phyloP scores from a whole-genome alignment of 768 basidiomycete genomes.

The Chalciporus sphaerocephalus region DNA sequence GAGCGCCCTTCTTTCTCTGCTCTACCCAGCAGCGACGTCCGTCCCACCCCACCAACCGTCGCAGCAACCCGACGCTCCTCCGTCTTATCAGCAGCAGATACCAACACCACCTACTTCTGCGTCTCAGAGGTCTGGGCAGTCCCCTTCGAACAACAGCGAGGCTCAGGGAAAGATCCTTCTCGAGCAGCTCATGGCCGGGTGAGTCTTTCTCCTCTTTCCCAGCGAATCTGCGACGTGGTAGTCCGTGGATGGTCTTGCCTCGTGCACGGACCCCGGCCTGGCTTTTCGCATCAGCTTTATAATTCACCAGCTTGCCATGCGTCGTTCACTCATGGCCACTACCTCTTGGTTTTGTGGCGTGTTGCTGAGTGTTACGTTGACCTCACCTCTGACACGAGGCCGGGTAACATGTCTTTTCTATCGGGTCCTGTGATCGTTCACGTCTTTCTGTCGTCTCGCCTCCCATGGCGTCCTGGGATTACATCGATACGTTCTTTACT shows the following conservation, averaged over 20 bases:
- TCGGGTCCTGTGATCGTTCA: slow-evolving; percentile 12
- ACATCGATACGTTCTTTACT: slow-evolving; percentile 29
- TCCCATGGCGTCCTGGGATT: slow-evolving; percentile 33
- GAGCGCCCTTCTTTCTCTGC: slow-evolving; percentile 68
- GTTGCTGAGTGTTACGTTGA: slow-evolving; percentile 15
- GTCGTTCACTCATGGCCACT: neutral
- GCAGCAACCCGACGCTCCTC: slow-evolving; percentile 16
- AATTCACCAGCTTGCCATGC: neutral
- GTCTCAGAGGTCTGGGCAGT: slow-evolving; percentile 50
- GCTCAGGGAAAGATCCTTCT: slow-evolving; percentile 69
- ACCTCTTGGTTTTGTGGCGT: slow-evolving; percentile 4
- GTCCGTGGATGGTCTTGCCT: neutral
- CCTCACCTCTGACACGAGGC: slow-evolving; percentile 31
- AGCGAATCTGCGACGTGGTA: neutral
- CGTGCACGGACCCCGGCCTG: slow-evolving; percentile 6
- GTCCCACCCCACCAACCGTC: slow-evolving; percentile 25
- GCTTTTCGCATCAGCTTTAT: neutral
- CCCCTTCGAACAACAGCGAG: slow-evolving; percentile 53
- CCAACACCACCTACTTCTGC: slow-evolving; percentile 66
- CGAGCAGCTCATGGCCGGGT: slow-evolving; percentile 83
- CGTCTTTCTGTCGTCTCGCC: slow-evolving; percentile 16
- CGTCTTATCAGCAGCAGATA: slow-evolving; percentile 50
- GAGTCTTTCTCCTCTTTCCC: slow-evolving; percentile 30
- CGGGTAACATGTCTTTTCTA: slow-evolving; percentile 17
- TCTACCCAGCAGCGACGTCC: slow-evolving; percentile 48